These are phyloP conservation scores for Zanthoxylum bungeanum DNA, from an alignment of 345 rosid genomes.

Conservation along the genomic window DNA sequence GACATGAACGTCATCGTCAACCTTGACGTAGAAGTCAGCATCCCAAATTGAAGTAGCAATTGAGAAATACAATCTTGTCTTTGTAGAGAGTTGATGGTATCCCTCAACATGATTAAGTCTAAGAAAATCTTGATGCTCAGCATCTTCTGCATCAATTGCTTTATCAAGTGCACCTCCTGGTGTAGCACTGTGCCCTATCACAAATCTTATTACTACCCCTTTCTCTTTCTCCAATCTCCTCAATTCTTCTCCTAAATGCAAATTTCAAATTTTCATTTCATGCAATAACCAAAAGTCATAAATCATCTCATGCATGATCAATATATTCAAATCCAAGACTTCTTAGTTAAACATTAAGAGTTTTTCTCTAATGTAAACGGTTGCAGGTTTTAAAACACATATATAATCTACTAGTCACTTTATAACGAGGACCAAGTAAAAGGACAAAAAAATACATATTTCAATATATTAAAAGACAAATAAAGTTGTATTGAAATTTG, in stretches of 20 bases:
- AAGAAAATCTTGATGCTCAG: constrained; percentile 62
- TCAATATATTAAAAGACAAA: too few relatives aligned
- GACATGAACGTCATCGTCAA: constrained; percentile 87
- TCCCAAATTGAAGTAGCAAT: constrained; percentile 75
- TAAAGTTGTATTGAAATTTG: too few relatives aligned
- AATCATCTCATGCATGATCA: not conserved
- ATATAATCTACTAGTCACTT: not conserved
- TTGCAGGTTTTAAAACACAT: too few relatives aligned
- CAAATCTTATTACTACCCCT: constrained; percentile 81
- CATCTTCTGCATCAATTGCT: constrained; percentile 69
- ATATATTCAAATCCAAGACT: not conserved
- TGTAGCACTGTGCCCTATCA: constrained; percentile 84
- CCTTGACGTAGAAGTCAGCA: constrained; percentile 79
- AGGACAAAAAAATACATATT: too few relatives aligned
- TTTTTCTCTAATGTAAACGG: not conserved
- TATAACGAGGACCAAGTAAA: too few relatives aligned
- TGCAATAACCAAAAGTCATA: not conserved
- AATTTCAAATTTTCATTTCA: not conserved
- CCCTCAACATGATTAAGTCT: constrained; percentile 84
- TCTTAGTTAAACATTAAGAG: too few relatives aligned
- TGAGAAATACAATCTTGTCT: constrained; percentile 80
- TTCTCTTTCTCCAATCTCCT: constrained; percentile 74
- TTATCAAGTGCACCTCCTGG: constrained; percentile 75
- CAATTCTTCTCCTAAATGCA: constrained; percentile 54
- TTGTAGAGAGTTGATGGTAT: constrained; percentile 76